These are phyloP conservation scores for Coniochaeta sp. DNA, from an alignment of 2,329 filamentous ascomycete species.

Conservation along the genomic window DNA sequence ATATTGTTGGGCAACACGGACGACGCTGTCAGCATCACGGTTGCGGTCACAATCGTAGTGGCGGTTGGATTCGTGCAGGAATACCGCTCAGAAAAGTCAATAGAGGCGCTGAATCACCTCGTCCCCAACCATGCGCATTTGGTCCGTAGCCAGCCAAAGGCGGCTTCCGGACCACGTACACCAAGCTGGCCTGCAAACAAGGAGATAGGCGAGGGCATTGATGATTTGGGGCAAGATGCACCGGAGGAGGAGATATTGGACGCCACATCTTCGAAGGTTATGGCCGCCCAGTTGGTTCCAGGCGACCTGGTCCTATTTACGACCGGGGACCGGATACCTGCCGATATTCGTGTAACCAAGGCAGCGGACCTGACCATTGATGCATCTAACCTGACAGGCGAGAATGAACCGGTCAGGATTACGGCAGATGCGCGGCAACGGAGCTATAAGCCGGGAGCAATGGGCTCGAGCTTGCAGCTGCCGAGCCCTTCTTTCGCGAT, in stretches of 20 bases:
- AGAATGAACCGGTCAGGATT: slow-evolving; percentile 88
- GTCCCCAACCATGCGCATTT: slow-evolving; percentile 94
- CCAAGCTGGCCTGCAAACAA: slow-evolving; percentile 42
- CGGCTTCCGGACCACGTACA: slow-evolving; percentile 24
- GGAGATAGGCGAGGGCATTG: slow-evolving; percentile 38
- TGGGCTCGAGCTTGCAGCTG: slow-evolving; percentile 20
- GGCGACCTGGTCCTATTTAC: slow-evolving; percentile 92
- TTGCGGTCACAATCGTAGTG: slow-evolving; percentile 95
- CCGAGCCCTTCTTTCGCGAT: slow-evolving; percentile 24
- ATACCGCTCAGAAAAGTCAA: slow-evolving; percentile 93
- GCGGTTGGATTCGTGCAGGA: slow-evolving; percentile 95
- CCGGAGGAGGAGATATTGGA: slow-evolving; percentile 60
- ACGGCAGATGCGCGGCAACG: slow-evolving; percentile 51
- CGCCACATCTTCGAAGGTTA: slow-evolving; percentile 73
- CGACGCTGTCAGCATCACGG: slow-evolving; percentile 90
- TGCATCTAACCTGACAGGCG: slow-evolving; percentile 92
- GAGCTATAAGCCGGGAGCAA: slow-evolving; percentile 14
- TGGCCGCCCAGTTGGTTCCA: slow-evolving; percentile 79
- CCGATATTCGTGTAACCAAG: slow-evolving; percentile 89
- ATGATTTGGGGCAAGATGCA: slow-evolving; percentile 44
- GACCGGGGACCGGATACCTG: slow-evolving; percentile 92
- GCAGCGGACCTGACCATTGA: slow-evolving; percentile 89
- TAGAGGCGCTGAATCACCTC: slow-evolving; percentile 87
- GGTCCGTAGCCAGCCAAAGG: slow-evolving; percentile 54
- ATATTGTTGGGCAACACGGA: slow-evolving; percentile 89